Percentiles rank a stretch among this genome's conserved stretches.
Conservation (phyloP, 768 basidiomycete species). For the Royoungia palumana region DNA sequence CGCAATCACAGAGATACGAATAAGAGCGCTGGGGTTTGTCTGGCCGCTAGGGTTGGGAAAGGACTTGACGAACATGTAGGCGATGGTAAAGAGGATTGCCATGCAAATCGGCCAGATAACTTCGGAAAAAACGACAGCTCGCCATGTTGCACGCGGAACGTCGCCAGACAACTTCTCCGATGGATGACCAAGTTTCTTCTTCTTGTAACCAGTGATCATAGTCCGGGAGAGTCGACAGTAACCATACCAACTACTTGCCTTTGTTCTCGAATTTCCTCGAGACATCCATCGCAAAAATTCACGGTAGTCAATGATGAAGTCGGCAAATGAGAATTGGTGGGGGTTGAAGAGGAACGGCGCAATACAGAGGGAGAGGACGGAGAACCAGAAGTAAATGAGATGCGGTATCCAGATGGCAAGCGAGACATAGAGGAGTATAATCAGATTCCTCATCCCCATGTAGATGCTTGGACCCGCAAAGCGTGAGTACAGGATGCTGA, state of each 20-base stretch:
- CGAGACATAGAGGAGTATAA: conserved; percentile 87
- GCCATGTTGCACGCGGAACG: conserved; percentile 88
- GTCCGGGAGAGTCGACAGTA: conserved; percentile 97
- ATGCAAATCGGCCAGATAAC: conserved; percentile 76
- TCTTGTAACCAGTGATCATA: conserved; percentile 98
- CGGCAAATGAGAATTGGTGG: conserved; percentile 96
- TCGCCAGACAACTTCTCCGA: conserved; percentile 97
- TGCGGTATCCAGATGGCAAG: conserved; percentile 91
- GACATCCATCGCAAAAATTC: conserved; percentile 99
- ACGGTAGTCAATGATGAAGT: conserved; percentile 98
- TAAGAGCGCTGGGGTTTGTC: conserved; percentile 74
- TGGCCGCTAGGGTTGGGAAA: conserved; percentile 68
- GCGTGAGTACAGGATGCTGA: conserved; percentile 95
- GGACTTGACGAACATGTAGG: conserved; percentile 92
- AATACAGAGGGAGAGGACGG: conserved; percentile 89
- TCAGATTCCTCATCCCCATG: conserved; percentile 92
- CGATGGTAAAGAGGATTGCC: conserved; percentile 74
- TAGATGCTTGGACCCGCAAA: conserved; percentile 99
- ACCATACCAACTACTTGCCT: conserved; percentile 98
- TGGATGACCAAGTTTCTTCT: conserved; percentile 96
- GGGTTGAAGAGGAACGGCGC: conserved; percentile 99
- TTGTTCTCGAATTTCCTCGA: conserved; percentile 92
- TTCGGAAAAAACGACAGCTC: conserved; percentile 78
- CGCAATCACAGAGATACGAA: conserved; percentile 85
- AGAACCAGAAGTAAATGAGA: conserved; percentile 99